Conservation (phyloP, 2,329 filamentous ascomycete species). For the Plectosphaerella sp. region DNA sequence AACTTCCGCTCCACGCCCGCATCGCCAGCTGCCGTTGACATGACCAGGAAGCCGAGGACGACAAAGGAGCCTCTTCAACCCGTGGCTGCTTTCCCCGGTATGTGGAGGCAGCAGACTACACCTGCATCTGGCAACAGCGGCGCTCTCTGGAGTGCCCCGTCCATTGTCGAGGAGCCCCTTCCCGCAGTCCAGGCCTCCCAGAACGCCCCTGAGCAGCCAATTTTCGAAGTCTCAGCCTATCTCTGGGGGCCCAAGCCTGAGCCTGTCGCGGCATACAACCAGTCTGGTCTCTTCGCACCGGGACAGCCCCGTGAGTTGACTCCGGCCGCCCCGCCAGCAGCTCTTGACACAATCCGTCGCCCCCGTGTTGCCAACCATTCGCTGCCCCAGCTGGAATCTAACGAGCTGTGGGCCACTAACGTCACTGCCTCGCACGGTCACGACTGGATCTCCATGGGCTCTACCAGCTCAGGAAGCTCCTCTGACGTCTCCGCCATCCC, state of each 20-base stretch:
- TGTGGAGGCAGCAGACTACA: background rate
- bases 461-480: background rate
- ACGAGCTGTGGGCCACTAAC: slow-evolving; percentile 25
- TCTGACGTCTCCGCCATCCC: background rate
- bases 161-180: background rate
- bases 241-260: background rate
- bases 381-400: slow-evolving; percentile 24
- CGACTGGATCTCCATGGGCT: slow-evolving; percentile 14
- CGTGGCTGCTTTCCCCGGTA: slow-evolving; percentile 19
- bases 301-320: slow-evolving; percentile 7
- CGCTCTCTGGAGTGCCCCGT: background rate
- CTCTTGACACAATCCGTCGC: slow-evolving; percentile 4
- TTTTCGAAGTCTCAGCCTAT: background rate
- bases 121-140: too few species aligned
- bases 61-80: slow-evolving; percentile 4
- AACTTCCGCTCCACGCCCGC: slow-evolving; percentile 25
- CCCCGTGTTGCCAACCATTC: slow-evolving; percentile 20
- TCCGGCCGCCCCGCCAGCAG: background rate
- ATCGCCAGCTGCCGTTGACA: slow-evolving; percentile 26
- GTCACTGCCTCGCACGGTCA: slow-evolving; percentile 1
- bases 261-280: too few species aligned
- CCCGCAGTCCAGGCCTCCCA: too few species aligned
- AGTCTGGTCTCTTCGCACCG: slow-evolving; percentile 12
- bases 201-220: background rate
- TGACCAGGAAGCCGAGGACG: slow-evolving; percentile 24